Evolutionary conservation across 108 stramenopile genomes (phyloP).

Genomic region (Seminavis robusta): DNA sequence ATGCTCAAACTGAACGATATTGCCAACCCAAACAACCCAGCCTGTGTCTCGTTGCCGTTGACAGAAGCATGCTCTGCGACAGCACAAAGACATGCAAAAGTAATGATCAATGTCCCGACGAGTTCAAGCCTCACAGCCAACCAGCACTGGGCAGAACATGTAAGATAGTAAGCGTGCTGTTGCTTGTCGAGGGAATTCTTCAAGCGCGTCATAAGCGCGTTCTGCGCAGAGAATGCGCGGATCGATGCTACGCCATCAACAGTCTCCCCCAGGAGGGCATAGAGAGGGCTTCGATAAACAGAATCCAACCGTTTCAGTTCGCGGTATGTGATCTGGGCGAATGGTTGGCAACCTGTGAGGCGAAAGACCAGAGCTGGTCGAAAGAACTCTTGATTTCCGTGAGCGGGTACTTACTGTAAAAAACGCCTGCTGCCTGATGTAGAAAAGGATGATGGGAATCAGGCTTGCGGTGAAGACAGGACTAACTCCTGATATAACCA

Average conservation of each 20-base stretch:
- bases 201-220: constrained; percentile 61
- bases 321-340: constrained; percentile 76
- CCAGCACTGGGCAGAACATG: constrained; percentile 91
- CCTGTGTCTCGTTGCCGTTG: constrained; percentile 52
- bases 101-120: constrained; percentile 77
- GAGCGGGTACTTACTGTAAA: constrained; percentile 60
- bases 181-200: constrained; percentile 62
- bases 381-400: too few relatives aligned
- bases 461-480: constrained; percentile 41
- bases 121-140: constrained; percentile 91
- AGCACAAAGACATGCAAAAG: constrained; percentile 59
- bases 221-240: constrained; percentile 83
- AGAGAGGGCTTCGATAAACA: constrained; percentile 81
- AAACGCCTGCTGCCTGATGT: constrained; percentile 60
- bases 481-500: constrained; percentile 61
- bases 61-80: constrained; percentile 45
- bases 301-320: constrained; percentile 92
- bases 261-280: constrained; percentile 91
- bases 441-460: constrained; percentile 64
- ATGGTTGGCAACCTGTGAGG: too few relatives aligned
- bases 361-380: too few relatives aligned
- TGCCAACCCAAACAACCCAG: constrained; percentile 92
- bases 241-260: constrained; percentile 91
- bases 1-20: constrained; percentile 87
- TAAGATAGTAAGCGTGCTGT: constrained; percentile 84